Evolutionary conservation across 2,329 filamentous ascomycete genomes (phyloP), one percentile per base, ranked within the genome.

Genomic region (Colletotrichum tropicicola): DNA sequence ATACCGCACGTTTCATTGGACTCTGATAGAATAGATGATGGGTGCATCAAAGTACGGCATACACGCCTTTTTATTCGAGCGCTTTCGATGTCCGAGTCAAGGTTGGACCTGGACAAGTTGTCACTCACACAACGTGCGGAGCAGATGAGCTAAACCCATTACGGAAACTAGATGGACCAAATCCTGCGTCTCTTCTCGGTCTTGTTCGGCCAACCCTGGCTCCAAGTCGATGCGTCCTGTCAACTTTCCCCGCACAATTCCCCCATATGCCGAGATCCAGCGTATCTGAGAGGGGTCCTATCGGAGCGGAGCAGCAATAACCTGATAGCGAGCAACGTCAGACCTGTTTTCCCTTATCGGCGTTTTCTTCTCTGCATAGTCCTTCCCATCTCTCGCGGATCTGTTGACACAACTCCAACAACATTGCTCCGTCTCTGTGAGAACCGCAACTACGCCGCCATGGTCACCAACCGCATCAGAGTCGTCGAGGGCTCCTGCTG

Each of bases 401-500:
- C 32, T 35, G 39, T 21, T 12, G 10, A 43, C 39, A 9, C 17
- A 8, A 9, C 5, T 5, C 17, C 39, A 21, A 9, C 15, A 21
- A 10, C 39, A 43, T 13, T 12, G 32, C 30, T 37, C 30, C 10
- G 28, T 25, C 5, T 5, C 7, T 23, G 12, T 21, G 27, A 32
- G 19, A 30, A 10, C 19, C 19, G n/a, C 19, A n/a, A 4, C 52
- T n/a, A n/a, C n/a, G n/a, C 44, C 3, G n/a, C 9, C 17, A 61
- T 61, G 59, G 51, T 41, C 19, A 37, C 59, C 15, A 57, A 27
- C 28, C 44, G 59, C 55, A 19, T 51, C 28, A 49, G 59, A 15
- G 37, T 63, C 17, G 59, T 58, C 8, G 59, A 63, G 62, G 79
- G 79, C 7, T 81, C 79, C 8, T 81, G 79, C 66, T 81, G 79